phyloP scores from a whole-genome alignment of 495 filamentous ascomycete genomes.

The Penicillium cosmopolitanum region DNA sequence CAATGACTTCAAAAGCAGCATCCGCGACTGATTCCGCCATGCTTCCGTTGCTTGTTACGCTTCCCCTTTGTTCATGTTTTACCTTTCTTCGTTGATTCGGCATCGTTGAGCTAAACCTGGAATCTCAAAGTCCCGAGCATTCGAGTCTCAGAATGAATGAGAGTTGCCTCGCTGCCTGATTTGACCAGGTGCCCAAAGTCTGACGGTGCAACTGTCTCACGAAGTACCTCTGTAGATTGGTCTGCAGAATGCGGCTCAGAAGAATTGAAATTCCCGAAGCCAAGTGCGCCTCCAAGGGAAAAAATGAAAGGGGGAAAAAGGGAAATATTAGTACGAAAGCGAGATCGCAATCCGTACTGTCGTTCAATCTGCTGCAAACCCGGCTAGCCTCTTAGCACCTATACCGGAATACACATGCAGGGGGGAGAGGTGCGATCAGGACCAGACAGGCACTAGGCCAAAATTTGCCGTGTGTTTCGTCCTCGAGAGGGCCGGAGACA shows the following conservation, averaged over 20 bases:
- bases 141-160: neutral
- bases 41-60: neutral
- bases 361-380: neutral
- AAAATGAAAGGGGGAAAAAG: neutral
- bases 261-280: no score
- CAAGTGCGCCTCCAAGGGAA: no score
- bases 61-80: neutral
- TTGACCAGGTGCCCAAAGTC: slow-evolving; percentile 3
- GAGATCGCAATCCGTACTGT: no score
- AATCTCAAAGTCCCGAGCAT: neutral
- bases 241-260: no score
- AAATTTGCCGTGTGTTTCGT: slow-evolving; percentile 5
- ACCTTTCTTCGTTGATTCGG: neutral
- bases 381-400: neutral
- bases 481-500: neutral
- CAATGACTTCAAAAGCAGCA: slow-evolving; percentile 74
- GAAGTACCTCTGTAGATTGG: neutral
- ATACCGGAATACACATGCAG: neutral
- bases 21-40: slow-evolving; percentile 21
- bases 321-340: neutral
- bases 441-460: neutral
- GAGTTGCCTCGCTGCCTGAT: slow-evolving; percentile 1
- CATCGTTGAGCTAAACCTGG: neutral
- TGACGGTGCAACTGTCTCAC: slow-evolving; percentile 16
- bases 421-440: neutral